Evolutionary conservation across 1,284 basidiomycete genomes (phyloP).

Genomic region (Cystobasidiaceae sp.): DNA sequence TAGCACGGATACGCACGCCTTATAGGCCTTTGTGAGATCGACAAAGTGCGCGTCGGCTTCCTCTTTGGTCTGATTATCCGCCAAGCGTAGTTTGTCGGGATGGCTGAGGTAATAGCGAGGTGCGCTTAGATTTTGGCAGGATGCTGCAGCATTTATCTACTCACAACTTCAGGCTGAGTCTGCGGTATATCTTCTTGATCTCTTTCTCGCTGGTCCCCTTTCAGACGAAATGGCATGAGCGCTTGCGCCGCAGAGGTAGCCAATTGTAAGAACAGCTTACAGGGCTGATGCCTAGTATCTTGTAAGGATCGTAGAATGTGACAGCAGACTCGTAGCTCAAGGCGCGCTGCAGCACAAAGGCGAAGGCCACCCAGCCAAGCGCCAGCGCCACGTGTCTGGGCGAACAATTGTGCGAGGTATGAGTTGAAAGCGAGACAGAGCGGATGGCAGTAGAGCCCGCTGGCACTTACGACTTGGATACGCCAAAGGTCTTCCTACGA

Average conservation of each 20-base stretch:
- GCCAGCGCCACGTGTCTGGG: constrained; percentile 42
- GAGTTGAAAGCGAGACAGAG: neutral
- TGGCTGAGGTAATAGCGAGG: constrained; percentile 58
- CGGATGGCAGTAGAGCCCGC: neutral
- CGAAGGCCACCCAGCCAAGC: constrained; percentile 48
- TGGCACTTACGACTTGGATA: constrained; percentile 4
- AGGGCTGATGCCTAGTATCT: constrained; percentile 77
- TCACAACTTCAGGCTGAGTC: constrained; percentile 81
- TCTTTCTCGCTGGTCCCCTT: constrained; percentile 73
- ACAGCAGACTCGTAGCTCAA: constrained; percentile 50
- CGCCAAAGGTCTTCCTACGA: neutral
- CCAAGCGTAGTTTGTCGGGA: constrained; percentile 89
- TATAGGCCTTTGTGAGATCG: constrained; percentile 95
- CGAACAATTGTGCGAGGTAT: neutral
- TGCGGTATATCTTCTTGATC: constrained; percentile 94
- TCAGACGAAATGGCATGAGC: neutral
- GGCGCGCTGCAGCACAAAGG: constrained; percentile 43
- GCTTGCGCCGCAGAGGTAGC: neutral
- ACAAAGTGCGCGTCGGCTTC: constrained; percentile 85
- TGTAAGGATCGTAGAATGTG: constrained; percentile 87
- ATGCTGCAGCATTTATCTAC: constrained; percentile 43
- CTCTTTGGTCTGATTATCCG: constrained; percentile 79
- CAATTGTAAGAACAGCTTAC: constrained; percentile 49
- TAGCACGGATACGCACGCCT: constrained; percentile 58
- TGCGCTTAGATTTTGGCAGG: neutral